Percentiles rank a stretch among this genome's conserved stretches.
phyloP scores from a whole-genome alignment of 148 eudicot genomes.

The Rhododendron ferrugineum region DNA sequence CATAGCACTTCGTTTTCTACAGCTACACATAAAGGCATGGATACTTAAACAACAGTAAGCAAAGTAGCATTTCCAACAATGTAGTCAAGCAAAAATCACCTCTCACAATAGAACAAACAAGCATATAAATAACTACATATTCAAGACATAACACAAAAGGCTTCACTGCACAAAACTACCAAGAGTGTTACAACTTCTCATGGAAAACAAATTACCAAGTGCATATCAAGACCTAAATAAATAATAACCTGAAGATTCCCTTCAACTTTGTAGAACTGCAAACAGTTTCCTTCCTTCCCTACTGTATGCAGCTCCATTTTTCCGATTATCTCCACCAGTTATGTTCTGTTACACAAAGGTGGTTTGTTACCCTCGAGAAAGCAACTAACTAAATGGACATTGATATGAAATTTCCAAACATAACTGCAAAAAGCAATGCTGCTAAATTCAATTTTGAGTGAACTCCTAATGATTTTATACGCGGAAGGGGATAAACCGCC shows the following conservation, averaged over 20 bases:
- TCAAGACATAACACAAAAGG: neutral
- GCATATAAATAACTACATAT: neutral
- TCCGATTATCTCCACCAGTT: slow-evolving; percentile 58
- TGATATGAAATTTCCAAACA: slow-evolving; percentile 23
- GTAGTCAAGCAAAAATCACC: neutral
- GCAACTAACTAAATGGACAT: neutral
- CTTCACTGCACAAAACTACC: neutral
- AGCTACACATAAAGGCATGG: neutral
- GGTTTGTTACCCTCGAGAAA: slow-evolving; percentile 10
- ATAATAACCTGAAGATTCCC: slow-evolving; percentile 93
- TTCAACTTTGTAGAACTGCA: slow-evolving; percentile 94
- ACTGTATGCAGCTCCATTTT: slow-evolving; percentile 82
- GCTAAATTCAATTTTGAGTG: slow-evolving; percentile 87
- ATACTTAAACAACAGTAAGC: neutral
- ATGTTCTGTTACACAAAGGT: slow-evolving; percentile 43
- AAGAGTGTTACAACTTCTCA: neutral
- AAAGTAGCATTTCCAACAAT: neutral
- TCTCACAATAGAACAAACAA: neutral
- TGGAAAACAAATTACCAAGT: neutral
- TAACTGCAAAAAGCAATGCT: slow-evolving; percentile 82
- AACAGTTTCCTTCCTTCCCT: slow-evolving; percentile 97
- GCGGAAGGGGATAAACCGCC: slow-evolving; percentile 92
- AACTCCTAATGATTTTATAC: slow-evolving; percentile 75
- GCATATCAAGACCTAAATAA: neutral
- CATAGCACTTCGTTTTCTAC: neutral